Percentiles rank a stretch among this genome's conserved stretches.
These are phyloP conservation scores for Prinsepia uniflora DNA, from an alignment of 306 rosid genomes.

Conservation along the genomic window DNA sequence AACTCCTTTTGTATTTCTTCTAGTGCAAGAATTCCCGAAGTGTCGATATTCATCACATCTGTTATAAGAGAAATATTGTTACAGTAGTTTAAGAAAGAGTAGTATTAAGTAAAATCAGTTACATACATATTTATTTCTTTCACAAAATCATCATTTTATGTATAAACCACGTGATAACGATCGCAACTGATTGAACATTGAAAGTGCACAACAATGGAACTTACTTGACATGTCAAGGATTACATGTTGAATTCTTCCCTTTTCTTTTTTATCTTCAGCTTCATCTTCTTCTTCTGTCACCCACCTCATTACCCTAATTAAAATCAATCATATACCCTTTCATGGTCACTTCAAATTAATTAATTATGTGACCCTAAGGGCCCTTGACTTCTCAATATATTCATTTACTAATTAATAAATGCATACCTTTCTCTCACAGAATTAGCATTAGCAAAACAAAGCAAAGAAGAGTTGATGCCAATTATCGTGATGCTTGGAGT, in stretches of 20 bases:
- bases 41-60: conserved; percentile 74
- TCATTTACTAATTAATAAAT: neutral
- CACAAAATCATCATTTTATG: neutral
- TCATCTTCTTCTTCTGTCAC: conserved; percentile 43
- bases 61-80: neutral
- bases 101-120: neutral
- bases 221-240: conserved; percentile 82
- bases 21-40: conserved; percentile 67
- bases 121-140: neutral
- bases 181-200: neutral
- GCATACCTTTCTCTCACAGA: conserved; percentile 68
- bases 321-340: neutral
- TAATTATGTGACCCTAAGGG: neutral
- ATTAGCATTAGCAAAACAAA: conserved; percentile 85
- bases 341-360: neutral
- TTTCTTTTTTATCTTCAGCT: conserved; percentile 27
- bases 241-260: conserved; percentile 41
- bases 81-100: neutral
- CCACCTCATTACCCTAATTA: conserved; percentile 53
- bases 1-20: conserved; percentile 73
- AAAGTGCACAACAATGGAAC: conserved; percentile 12
- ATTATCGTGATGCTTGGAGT: conserved; percentile 55
- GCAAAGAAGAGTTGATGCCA: conserved; percentile 65
- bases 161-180: neutral
- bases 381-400: neutral